Base-by-base conservation (phyloP, 208 protist species). In the Naegleria fowleri region DNA sequence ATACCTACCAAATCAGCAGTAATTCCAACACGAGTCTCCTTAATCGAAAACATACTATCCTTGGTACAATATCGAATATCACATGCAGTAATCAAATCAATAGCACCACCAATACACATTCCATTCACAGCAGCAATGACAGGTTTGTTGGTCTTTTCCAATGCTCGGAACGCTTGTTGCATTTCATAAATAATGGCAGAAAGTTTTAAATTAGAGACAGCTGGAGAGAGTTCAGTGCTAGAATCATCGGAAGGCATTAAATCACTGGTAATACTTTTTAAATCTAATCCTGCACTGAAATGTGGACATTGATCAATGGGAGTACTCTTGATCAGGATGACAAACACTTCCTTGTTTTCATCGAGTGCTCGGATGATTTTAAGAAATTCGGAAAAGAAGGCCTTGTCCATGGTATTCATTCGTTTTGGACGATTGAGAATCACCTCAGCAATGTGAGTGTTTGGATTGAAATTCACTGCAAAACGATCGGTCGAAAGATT, bases 31-130 rank as follows among this genome's bases (percentile, higher is more conserved):
- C 92, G 88, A 19, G 94, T 94, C 86, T 97, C 96, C 39, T 93
- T 94, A 43, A 97, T 92, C 15, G 91, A 93, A 92, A 96, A 96
- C 25, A 91, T 92, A 33, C 95, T 91, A 16, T 92, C 90, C n/a
- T 86, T 48, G 40, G 95, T 96, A 48, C 92, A 55, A 88, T 95
- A 95, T 22, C 96, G 93, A 41, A 96, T 38, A 90, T 96, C 95
- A 92, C 94, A 95, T 43, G 95, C 94, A 33, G 93, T 96, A 6
- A 93, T 92, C 40, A 97, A 59, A 88, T 95, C 95, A 58, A 95
- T 95, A 41, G 92, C 95, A n/a, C 94, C 94, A 52, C 95, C 96
- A 83, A 96, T 94, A 92, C 95, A 96, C 29, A 51, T n/a, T 83
- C 51, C 36, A 43, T 94, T 92, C 6, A 93, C 40, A 33, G 85